phyloP scores from a whole-genome alignment of 176 grass and related monocot genomes.

The Oryza glumipatula region DNA sequence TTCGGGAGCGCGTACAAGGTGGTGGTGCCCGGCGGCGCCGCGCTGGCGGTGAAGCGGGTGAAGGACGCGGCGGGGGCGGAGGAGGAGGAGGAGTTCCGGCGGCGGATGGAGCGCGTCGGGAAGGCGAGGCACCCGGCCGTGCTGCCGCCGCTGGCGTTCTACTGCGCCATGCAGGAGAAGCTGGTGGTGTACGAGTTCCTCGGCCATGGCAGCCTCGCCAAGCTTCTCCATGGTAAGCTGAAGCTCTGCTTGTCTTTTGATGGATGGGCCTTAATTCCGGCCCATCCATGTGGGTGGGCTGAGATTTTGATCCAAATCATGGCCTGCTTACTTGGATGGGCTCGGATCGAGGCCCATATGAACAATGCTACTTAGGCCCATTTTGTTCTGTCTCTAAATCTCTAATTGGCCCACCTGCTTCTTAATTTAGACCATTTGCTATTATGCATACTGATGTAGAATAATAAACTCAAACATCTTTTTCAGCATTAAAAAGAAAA shows the following conservation, averaged over 20 bases:
- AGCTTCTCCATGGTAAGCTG: slow-evolving; percentile 53
- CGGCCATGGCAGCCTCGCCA: slow-evolving; percentile 59
- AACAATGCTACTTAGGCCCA: background rate
- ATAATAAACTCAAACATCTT: too few relatives aligned
- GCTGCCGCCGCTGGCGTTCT: slow-evolving; percentile 63
- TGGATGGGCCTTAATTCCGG: background rate
- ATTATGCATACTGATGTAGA: too few relatives aligned
- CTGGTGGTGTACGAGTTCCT: slow-evolving; percentile 73
- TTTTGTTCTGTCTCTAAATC: background rate
- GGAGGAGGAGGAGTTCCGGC: slow-evolving; percentile 44
- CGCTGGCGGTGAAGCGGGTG: slow-evolving; percentile 70
- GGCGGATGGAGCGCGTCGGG: slow-evolving; percentile 57
- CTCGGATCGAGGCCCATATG: background rate
- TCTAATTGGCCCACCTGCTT: background rate
- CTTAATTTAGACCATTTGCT: background rate
- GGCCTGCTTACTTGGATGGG: background rate
- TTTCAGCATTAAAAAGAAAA: too few relatives aligned
- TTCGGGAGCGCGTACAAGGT: slow-evolving; percentile 80
- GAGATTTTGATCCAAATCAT: background rate
- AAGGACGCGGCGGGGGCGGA: slow-evolving; percentile 41
- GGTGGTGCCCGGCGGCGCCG: slow-evolving; percentile 42
- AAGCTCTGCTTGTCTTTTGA: background rate
- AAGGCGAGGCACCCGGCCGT: slow-evolving; percentile 50
- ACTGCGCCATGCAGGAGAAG: slow-evolving; percentile 74
- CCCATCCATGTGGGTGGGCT: background rate